These are phyloP conservation scores for Backusella parvicylindrica DNA, from an alignment of 192 early-diverging fungal species.

Conservation along the genomic window DNA sequence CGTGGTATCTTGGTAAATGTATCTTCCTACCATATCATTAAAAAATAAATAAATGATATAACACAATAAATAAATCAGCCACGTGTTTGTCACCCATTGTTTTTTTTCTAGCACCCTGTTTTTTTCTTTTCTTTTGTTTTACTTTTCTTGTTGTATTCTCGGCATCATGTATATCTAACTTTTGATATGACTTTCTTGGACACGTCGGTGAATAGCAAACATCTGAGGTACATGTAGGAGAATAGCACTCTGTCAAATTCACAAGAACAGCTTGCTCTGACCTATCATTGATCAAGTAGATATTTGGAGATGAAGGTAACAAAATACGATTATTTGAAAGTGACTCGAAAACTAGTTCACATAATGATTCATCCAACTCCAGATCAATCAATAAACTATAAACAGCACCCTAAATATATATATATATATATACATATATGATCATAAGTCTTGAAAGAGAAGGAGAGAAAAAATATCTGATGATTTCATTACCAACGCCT, in stretches of 20 bases:
- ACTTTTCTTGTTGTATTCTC: neutral
- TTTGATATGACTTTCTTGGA: neutral
- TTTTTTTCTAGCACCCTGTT: neutral
- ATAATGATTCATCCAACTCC: neutral
- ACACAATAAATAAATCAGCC: neutral
- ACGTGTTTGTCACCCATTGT: neutral
- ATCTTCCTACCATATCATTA: neutral
- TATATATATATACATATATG: neutral
- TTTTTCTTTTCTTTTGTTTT: neutral
- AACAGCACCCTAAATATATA: neutral
- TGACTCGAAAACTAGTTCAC: neutral
- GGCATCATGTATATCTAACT: neutral
- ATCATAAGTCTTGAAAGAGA: neutral
- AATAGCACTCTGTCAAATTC: neutral
- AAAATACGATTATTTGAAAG: neutral
- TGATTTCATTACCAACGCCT: neutral
- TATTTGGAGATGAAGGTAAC: constrained; percentile 1
- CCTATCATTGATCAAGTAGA: neutral
- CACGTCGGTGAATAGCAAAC: neutral
- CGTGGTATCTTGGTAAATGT: constrained; percentile 6
- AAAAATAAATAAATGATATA: neutral
- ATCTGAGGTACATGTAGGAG: neutral
- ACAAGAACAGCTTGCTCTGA: neutral
- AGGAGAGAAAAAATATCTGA: neutral
- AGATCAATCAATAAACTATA: neutral